Base-by-base conservation (phyloP, 768 basidiomycete genomes). In the Psilocybe tampanensis region DNA sequence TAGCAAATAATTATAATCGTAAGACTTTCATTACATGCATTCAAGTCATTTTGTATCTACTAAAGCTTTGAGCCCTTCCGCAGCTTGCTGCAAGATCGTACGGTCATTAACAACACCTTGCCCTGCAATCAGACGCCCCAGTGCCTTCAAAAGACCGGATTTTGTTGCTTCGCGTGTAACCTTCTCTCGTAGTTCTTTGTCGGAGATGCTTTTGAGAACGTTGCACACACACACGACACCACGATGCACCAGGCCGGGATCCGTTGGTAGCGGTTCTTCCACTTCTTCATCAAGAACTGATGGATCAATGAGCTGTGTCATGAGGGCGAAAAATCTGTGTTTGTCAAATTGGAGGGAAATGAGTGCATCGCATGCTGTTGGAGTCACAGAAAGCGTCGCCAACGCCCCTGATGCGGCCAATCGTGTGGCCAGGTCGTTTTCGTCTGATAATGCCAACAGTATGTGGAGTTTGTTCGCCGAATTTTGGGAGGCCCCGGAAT, bases 331-430 rank as follows among this genome's bases (percentile, higher is more conserved):
- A 8, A 87, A 80, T 41, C 85, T 80, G 56, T 81, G 83, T 29
- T 80, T 81, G 55, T 91, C 87, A 43, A 72, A 72, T 66, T 93
- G 86, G 23, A 94, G 80, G 32, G 77, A 75, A 15, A 86, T 67
- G n/a, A 96, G 72, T 2, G 78, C 74, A 6, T 71, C 67, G 66
- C 92, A 94, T 11, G 85, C 86, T 26, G 73, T 73, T 1, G 80
- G 76, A 0, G 86, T 82, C 22, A 80, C 76, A 1, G 89, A 89
- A 53, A 99, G 72, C 24, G 86, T 88, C 4, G 96, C 94, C 39
- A 98, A 75, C 2, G 94, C 91, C 17, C 95, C 96, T 0, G 92
- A 87, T 1, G 95, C 93, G n/a, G 96, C 96, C 15, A 92, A 69
- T 32, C 90, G 83, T 2, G 96, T 99, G 7, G 84, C 83, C 8